Conservation (phyloP, 2,329 filamentous ascomycete species). For the Aspergillus fumigatus region DNA sequence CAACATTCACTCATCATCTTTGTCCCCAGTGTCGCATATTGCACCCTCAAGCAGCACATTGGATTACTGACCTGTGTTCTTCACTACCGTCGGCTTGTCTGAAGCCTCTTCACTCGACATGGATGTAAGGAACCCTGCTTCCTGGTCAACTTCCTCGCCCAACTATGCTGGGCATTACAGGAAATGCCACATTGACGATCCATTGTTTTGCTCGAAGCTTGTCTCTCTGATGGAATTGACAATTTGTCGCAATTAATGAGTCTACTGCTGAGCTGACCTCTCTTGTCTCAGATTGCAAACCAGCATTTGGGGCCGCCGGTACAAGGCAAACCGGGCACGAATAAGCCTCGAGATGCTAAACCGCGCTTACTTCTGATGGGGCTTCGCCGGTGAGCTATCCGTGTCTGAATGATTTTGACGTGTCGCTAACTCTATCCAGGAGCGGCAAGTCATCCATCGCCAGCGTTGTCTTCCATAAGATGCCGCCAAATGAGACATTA, state of each 20-base stretch:
- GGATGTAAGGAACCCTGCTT: neutral
- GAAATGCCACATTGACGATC: neutral
- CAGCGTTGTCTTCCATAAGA: slow-evolving; percentile 98
- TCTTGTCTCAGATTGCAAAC: slow-evolving; percentile 29
- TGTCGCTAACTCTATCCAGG: slow-evolving; percentile 47
- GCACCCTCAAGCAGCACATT: neutral
- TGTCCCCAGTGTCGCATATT: neutral
- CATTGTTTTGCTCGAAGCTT: neutral
- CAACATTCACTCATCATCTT: neutral
- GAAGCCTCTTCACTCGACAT: neutral
- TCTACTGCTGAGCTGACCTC: slow-evolving; percentile 34
- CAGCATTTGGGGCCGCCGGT: slow-evolving; percentile 20
- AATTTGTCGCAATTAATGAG: slow-evolving; percentile 8
- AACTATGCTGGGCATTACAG: neutral
- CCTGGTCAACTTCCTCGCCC: neutral
- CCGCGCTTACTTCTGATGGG: slow-evolving; percentile 92
- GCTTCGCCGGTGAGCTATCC: slow-evolving; percentile 68
- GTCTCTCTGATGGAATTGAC: neutral
- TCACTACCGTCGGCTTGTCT: neutral
- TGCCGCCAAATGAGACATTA: slow-evolving; percentile 90
- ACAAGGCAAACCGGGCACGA: slow-evolving; percentile 24
- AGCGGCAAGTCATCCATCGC: slow-evolving; percentile 98
- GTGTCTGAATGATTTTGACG: neutral
- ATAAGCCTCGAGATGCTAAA: slow-evolving; percentile 58
- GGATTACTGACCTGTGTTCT: neutral